Evolutionary conservation across 805 yeast genomes (phyloP), one percentile per base, ranked within the genome.

Genomic region (Candida glaebosa): DNA sequence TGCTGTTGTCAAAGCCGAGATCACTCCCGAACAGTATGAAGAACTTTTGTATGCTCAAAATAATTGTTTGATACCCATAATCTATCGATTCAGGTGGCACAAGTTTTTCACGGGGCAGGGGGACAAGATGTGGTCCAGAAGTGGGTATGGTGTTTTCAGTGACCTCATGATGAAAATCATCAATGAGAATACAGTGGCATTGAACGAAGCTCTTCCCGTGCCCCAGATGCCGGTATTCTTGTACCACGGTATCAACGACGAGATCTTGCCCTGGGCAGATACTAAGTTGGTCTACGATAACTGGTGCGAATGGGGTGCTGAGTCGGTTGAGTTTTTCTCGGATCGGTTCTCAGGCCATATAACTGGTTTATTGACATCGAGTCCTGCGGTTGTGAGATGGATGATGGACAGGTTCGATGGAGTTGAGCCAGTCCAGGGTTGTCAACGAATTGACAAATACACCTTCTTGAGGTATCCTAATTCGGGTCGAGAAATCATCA

Each of bases 381-480:
- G 53, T 50, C 22, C 37, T 46, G 52, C 48, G 12, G 61, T 58
- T 2, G 37, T 57, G 5, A 31, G 34, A 9, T 59, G 59, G 58
- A 32, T 57, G 12, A 41, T 43, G 34, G 47, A 44, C 9, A 44
- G 53, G 30, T 47, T 54, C 30, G 43, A 48, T 24, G 58, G 60
- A n/a, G 31, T 30, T 1, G 41, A 40, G 2, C 38, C 50, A 1
- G 42, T 47, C 3, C 32, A 43, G 3, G 59, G 61, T 2, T 57
- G 60, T 37, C 24, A 35, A 14, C 16, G 30, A 14, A n/a, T 35
- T 5, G 31, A 31, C 37, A 46, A 82, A 70, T 47, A 58, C 59
- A 10, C 65, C 52, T 57, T 63, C 65, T 34, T 84, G 71, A 42
- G 79, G 64, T 53, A 56, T 65, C 50, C 59, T 67, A 42, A 64